These are phyloP conservation scores for Larix kaempferi DNA, from an alignment of 75 land plant genomes.

Conservation along the genomic window DNA sequence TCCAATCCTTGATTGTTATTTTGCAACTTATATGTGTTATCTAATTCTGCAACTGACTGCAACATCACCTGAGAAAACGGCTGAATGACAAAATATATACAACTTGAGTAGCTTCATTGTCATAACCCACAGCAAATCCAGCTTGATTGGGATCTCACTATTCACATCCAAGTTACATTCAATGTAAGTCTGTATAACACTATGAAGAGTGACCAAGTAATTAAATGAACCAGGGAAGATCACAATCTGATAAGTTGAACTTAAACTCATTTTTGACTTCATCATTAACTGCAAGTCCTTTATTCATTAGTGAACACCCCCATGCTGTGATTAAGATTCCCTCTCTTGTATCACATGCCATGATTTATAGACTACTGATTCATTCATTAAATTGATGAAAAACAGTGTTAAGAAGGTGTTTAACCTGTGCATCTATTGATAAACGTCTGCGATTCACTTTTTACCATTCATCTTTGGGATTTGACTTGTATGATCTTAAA, in stretches of 20 bases:
- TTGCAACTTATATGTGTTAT: not conserved
- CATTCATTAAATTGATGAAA: not conserved
- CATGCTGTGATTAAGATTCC: not conserved
- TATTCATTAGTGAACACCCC: not conserved
- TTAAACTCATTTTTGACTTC: not conserved
- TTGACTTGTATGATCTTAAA: not conserved
- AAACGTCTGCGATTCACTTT: not conserved
- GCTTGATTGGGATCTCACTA: no score
- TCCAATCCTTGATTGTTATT: not conserved
- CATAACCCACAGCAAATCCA: no score
- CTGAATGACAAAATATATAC: not conserved
- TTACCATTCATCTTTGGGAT: not conserved
- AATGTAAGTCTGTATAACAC: not conserved
- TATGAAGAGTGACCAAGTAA: not conserved
- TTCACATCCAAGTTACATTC: not conserved
- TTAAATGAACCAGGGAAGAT: not conserved
- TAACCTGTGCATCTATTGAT: not conserved
- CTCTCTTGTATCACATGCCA: not conserved
- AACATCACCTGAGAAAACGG: not conserved
- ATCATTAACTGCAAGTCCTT: not conserved
- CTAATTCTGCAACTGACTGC: not conserved
- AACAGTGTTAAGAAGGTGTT: not conserved
- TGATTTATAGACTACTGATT: not conserved
- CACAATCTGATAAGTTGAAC: not conserved
- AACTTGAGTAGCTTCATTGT: not conserved